These are phyloP conservation scores for Podospora fimiseda DNA, from an alignment of 495 filamentous ascomycete species.

Conservation along the genomic window DNA sequence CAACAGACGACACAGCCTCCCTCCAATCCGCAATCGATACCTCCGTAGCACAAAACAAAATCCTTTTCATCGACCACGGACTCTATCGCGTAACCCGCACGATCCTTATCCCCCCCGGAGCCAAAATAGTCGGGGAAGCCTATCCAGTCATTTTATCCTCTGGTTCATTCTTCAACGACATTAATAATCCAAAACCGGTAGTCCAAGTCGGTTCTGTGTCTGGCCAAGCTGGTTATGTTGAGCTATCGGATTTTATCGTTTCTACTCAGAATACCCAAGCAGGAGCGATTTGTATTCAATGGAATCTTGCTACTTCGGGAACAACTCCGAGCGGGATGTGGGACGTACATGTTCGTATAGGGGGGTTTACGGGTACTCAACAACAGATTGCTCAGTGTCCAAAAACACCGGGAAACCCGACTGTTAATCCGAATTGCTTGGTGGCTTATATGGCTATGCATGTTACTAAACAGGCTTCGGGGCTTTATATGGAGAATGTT, in stretches of 20 bases:
- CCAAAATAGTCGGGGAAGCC: slow-evolving; percentile 74
- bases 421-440: slow-evolving; percentile 50
- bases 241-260: slow-evolving; percentile 76
- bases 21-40: slow-evolving; percentile 52
- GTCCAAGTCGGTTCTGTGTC: slow-evolving; percentile 67
- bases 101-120: slow-evolving; percentile 54
- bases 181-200: slow-evolving; percentile 60
- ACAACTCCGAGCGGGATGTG: slow-evolving; percentile 73
- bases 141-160: slow-evolving; percentile 82
- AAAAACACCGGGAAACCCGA: slow-evolving; percentile 53
- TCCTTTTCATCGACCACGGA: slow-evolving; percentile 54
- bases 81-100: slow-evolving; percentile 61
- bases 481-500: slow-evolving; percentile 77
- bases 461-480: slow-evolving; percentile 57
- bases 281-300: slow-evolving; percentile 69
- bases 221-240: slow-evolving; percentile 67
- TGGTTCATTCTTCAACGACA: slow-evolving; percentile 64
- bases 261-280: slow-evolving; percentile 59
- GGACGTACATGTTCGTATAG: slow-evolving; percentile 81
- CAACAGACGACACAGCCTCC: slow-evolving; percentile 62
- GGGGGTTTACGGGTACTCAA: slow-evolving; percentile 71
- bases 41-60: slow-evolving; percentile 53
- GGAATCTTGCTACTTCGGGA: slow-evolving; percentile 55
- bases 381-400: slow-evolving; percentile 67
- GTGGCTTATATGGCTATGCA: slow-evolving; percentile 80